Evolutionary conservation across 208 protist species (phyloP), one percentile per base, ranked within the genome.

Genomic region (Lotmaria passim): DNA sequence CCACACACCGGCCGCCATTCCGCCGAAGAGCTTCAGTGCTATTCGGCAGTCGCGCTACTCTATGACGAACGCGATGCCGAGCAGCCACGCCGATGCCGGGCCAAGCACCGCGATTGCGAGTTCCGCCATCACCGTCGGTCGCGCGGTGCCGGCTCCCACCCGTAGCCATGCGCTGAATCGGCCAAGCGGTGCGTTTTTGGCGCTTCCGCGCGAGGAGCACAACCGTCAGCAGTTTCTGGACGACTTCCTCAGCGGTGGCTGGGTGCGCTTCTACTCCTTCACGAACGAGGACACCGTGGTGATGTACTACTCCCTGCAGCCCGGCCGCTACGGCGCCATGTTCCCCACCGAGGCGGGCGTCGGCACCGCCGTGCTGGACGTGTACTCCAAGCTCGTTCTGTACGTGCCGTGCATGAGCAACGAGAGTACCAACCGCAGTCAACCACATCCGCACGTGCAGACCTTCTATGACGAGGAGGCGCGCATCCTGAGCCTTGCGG

Each of bases 401-500:
- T 93, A 96, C 76, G 91, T 96, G 41, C 87, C 87, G 7, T 85
- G 82, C 67, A 90, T 94, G 82, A 91, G 86, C 75, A 94, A 91
- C 60, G 88, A 96, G 68, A 91, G 81, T 56, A 89, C 84, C 15
- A 90, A 84, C 48, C 81, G 91, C n/a, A 92, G 55, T 47, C 85
- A 96, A 64, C 86, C 88, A 10, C 91, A 96, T 63, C 88, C 91
- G 31, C 86, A 96, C 71, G 91, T 96, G 31, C 85, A 92, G 60
- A 96, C 88, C 14, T 96, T 91, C 65, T 96, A 91, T 67, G 85
- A 94, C 47, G 91, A 96, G 47, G 91, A 96, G 69, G 83, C 83
- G 21, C 78, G 81, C 36, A 81, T 96, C 31, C 65, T 96, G 50
- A 83, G 73, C 53, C 44, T 94, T 31, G n/a, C 70, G 6, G 88